These are phyloP conservation scores for Trypethelium eluteriae DNA, from an alignment of 495 filamentous ascomycete genomes.

Conservation along the genomic window DNA sequence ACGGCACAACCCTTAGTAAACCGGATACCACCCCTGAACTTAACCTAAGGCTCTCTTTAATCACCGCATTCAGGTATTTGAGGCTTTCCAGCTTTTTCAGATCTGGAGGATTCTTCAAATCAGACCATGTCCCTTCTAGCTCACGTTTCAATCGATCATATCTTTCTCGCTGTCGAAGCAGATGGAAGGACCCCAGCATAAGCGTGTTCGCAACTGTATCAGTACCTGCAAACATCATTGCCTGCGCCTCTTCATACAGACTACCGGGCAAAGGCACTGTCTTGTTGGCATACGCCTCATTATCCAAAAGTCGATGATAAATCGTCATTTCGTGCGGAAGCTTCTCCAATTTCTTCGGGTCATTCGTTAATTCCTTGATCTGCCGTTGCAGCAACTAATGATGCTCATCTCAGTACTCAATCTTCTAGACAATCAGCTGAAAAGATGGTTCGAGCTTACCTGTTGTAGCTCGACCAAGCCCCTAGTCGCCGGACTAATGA, in stretches of 20 bases:
- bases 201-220: conserved; percentile 38
- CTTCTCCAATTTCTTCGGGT: conserved; percentile 27
- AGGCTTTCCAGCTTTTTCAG: conserved; percentile 33
- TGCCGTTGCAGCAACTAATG: conserved; percentile 23
- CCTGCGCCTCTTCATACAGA: conserved; percentile 35
- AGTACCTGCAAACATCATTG: conserved; percentile 39
- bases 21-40: conserved; percentile 13
- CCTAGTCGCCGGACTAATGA: conserved; percentile 28
- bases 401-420: neutral
- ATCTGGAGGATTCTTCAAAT: conserved; percentile 25
- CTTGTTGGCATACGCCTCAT: conserved; percentile 22
- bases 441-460: neutral
- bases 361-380: conserved; percentile 24
- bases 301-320: conserved; percentile 35
- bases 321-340: conserved; percentile 34
- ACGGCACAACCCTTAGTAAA: conserved; percentile 11
- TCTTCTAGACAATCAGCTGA: neutral
- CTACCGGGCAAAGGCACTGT: conserved; percentile 20
- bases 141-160: conserved; percentile 31
- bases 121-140: conserved; percentile 30
- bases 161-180: conserved; percentile 28
- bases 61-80: conserved; percentile 33
- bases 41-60: conserved; percentile 28
- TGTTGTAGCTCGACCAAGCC: conserved; percentile 31
- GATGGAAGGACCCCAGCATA: conserved; percentile 31